These are phyloP conservation scores for Chalciporus chontae DNA, from an alignment of 768 basidiomycete genomes.

Conservation along the genomic window DNA sequence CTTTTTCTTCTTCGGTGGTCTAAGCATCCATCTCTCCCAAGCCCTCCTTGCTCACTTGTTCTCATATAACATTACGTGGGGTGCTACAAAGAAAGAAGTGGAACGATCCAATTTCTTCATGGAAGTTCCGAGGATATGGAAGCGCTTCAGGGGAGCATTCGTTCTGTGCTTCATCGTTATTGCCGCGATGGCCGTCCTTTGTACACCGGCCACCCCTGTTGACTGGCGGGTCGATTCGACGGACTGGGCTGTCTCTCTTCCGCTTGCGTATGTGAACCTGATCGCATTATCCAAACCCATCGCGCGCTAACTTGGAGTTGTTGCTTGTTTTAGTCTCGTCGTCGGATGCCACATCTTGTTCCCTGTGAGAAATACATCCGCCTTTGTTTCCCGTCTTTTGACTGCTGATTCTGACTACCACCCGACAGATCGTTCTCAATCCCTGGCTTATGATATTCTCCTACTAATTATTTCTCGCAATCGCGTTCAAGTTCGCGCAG, in stretches of 20 bases:
- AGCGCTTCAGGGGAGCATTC: slow-evolving; percentile 69
- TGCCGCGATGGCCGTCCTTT: slow-evolving; percentile 55
- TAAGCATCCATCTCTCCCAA: slow-evolving; percentile 49
- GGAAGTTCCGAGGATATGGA: slow-evolving; percentile 80
- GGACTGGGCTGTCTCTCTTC: slow-evolving; percentile 73
- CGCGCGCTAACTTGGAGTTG: neutral
- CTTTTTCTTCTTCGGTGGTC: slow-evolving; percentile 55
- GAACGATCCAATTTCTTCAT: slow-evolving; percentile 90
- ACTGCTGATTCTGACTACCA: slow-evolving; percentile 27
- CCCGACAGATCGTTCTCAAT: slow-evolving; percentile 68
- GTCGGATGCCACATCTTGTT: slow-evolving; percentile 67
- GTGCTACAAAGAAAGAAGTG: slow-evolving; percentile 74
- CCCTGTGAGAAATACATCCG: slow-evolving; percentile 50
- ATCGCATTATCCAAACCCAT: neutral
- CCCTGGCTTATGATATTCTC: slow-evolving; percentile 89
- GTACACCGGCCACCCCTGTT: slow-evolving; percentile 49
- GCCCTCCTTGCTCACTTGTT: slow-evolving; percentile 56
- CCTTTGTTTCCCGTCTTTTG: slow-evolving; percentile 11
- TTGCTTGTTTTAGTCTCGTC: slow-evolving; percentile 36
- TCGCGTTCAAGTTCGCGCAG: neutral
- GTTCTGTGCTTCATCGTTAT: slow-evolving; percentile 48
- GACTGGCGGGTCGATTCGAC: slow-evolving; percentile 62
- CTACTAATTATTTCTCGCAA: slow-evolving; percentile 28
- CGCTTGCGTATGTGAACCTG: slow-evolving; percentile 47
- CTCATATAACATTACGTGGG: slow-evolving; percentile 59